Evolutionary conservation across 805 yeast genomes (phyloP).

Genomic region (Candida nemodendra): DNA sequence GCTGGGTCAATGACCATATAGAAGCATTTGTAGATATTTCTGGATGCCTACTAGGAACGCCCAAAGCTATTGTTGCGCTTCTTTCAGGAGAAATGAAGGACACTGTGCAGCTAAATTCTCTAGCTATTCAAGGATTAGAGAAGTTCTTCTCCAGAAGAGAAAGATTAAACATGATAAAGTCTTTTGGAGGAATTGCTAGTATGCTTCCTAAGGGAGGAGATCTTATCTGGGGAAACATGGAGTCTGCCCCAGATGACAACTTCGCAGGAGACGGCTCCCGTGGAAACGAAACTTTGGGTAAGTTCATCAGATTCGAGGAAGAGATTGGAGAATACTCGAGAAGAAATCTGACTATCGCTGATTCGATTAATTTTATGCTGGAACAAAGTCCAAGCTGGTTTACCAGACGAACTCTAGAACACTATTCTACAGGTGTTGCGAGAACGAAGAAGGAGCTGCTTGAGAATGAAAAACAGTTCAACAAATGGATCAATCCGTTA

Average conservation of each 20-base stretch:
- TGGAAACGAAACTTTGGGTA: conserved; percentile 53
- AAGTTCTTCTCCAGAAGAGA: conserved; percentile 89
- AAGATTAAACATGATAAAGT: conserved; percentile 77
- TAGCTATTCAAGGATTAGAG: conserved; percentile 93
- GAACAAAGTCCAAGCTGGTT: conserved; percentile 78
- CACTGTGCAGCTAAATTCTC: conserved; percentile 87
- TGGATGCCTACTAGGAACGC: conserved; percentile 91
- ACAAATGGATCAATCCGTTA: conserved; percentile 92
- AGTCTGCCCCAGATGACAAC: conserved; percentile 69
- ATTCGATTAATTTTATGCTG: conserved; percentile 64
- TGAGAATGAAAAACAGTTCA: conserved; percentile 64
- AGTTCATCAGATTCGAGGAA: conserved; percentile 64
- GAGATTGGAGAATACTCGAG: conserved; percentile 41
- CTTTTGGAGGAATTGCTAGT: conserved; percentile 93
- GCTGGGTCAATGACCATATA: conserved; percentile 85
- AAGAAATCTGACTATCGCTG: conserved; percentile 60
- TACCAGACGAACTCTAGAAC: conserved; percentile 56
- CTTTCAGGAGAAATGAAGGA: conserved; percentile 98
- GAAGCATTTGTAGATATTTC: conserved; percentile 83
- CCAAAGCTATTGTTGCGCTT: conserved; percentile 87
- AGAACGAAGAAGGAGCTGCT: conserved; percentile 54
- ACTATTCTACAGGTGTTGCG: conserved; percentile 81
- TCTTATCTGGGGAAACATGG: conserved; percentile 77
- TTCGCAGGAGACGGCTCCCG: conserved; percentile 21
- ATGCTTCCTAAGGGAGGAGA: conserved; percentile 98